phyloP scores from a whole-genome alignment of 805 yeast species.

The Huiozyma naganishii region DNA sequence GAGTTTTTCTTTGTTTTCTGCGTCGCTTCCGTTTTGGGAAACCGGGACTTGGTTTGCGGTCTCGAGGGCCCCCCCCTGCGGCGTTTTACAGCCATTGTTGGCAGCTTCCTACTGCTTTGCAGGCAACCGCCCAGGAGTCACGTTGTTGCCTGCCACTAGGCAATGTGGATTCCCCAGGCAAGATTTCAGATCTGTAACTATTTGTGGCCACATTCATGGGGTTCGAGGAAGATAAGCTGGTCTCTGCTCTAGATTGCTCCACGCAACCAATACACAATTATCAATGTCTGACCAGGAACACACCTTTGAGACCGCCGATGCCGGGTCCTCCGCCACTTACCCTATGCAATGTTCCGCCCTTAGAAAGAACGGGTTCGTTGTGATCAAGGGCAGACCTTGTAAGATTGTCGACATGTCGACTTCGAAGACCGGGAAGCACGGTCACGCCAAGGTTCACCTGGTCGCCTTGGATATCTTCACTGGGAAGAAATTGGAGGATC shows the following conservation, averaged over 20 bases:
- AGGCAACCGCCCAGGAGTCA: too few relatives aligned
- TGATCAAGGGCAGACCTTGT: slow-evolving; percentile 98
- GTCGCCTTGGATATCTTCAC: slow-evolving; percentile 99
- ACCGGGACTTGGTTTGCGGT: too few relatives aligned
- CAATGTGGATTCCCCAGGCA: too few relatives aligned
- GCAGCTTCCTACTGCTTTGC: too few relatives aligned
- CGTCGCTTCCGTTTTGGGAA: too few relatives aligned
- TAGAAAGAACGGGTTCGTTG: slow-evolving; percentile 99
- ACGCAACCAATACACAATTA: neutral
- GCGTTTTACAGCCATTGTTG: too few relatives aligned
- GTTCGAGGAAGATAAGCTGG: too few relatives aligned
- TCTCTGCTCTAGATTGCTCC: too few relatives aligned
- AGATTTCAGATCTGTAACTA: neutral
- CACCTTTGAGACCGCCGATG: slow-evolving; percentile 94
- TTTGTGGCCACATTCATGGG: too few relatives aligned
- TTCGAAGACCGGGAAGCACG: slow-evolving; percentile 99
- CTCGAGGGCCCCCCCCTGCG: too few relatives aligned
- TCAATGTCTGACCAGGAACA: slow-evolving; percentile 47
- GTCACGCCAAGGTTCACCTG: slow-evolving; percentile 99
- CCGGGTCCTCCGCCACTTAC: slow-evolving; percentile 97
- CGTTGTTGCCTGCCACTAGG: too few relatives aligned
- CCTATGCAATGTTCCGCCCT: slow-evolving; percentile 99
- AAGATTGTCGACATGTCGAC: slow-evolving; percentile 99
- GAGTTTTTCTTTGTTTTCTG: too few relatives aligned
- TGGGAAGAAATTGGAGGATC: slow-evolving; percentile 97